Base-by-base conservation (phyloP, 176 grass and related monocot genomes). In the Lolium rigidum region DNA sequence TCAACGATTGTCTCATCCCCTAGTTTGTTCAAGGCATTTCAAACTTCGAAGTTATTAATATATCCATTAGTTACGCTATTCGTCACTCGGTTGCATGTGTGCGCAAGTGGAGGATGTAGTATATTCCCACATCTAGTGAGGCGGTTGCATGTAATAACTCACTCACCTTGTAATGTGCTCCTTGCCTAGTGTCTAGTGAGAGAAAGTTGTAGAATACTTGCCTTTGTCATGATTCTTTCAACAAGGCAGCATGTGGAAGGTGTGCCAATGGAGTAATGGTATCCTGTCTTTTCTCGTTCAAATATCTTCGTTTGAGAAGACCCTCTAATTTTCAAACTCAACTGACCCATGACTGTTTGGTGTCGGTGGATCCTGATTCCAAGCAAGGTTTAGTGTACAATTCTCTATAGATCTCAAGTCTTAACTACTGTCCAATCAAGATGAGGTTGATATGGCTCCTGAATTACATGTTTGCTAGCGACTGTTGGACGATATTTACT, bases 11-110 rank as follows among this genome's bases (percentile, higher is more conserved):
- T 46, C 71, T 60, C 76, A 51, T 59, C 26, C 69, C 52, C 28
- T 74, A 62, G 81, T 84, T 84, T 61, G 26, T 76, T 90, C 20
- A 58, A 82, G 50, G 49, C 15, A 50, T 83, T 87, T 87, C n/a
- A 5, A 87, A 76, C 58, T 81, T 62, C 59, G 85, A 54, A 91
- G 73, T 46, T 31, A 9, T 15, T 79, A 28, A 18, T 89, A 57
- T 69, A 24, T 89, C 5, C 6, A 59, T 61, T 79, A 13, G 70
- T 60, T 76, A 70, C 13, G 57, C 17, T 60, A 12, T 38, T 37
- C 4, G 3, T 71, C 63, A 79, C 63, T 6, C 26, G 6, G 59
- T 20, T 0, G 25, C 69, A 82, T 86, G 78, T 43, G 58, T 47
- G 62, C 37, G 74, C 65, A 80, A 84, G 81, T 84, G 50, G 59